phyloP scores from a whole-genome alignment of 2,329 filamentous ascomycete species.

The Penicillium decumbens region DNA sequence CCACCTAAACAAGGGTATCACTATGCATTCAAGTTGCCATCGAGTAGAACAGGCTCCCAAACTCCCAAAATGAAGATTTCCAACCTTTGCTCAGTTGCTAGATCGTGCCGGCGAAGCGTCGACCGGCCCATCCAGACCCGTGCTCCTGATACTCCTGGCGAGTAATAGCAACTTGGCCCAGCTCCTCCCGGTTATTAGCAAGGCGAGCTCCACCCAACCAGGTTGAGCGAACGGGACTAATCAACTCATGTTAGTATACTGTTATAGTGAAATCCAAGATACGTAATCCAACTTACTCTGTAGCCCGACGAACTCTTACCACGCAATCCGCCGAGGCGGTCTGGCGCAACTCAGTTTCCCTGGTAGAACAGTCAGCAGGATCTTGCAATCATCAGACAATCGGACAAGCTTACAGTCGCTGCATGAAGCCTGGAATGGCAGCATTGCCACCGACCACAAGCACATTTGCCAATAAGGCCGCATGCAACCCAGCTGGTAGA shows the following conservation, averaged over 20 bases:
- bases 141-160: constrained; percentile 87
- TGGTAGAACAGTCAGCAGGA: constrained; percentile 23
- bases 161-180: constrained; percentile 69
- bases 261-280: neutral
- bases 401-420: constrained; percentile 56
- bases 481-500: constrained; percentile 77
- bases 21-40: constrained; percentile 14
- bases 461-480: constrained; percentile 78
- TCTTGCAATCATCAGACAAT: neutral
- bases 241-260: constrained; percentile 10
- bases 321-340: constrained; percentile 71
- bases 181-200: constrained; percentile 60
- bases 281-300: constrained; percentile 47
- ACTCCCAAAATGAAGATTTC: constrained; percentile 6
- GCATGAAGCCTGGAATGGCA: constrained; percentile 72
- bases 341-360: constrained; percentile 64
- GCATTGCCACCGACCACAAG: constrained; percentile 84
- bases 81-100: constrained; percentile 5
- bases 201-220: constrained; percentile 82
- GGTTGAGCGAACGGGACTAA: constrained; percentile 66
- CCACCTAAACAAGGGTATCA: constrained; percentile 24
- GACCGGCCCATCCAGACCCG: constrained; percentile 68
- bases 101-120: constrained; percentile 56
- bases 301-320: constrained; percentile 65
- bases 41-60: constrained; percentile 1